A percentile compares a stretch with the other conserved stretches of the same genome.
Conservation (phyloP, 2,329 filamentous ascomycete species). For the Exophiala xenobiotica region DNA sequence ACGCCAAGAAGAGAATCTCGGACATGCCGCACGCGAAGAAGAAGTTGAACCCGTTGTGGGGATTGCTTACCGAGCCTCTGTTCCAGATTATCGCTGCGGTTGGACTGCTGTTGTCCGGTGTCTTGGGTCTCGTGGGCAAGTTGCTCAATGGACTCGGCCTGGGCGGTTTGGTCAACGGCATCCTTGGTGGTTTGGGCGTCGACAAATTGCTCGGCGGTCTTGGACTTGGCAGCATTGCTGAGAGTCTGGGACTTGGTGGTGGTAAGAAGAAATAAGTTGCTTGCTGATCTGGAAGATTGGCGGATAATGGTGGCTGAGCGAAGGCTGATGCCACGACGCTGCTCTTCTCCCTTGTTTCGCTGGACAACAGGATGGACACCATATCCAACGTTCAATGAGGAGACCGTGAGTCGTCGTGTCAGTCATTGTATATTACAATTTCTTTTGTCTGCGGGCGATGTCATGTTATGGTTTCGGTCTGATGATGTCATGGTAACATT, state of each 20-base stretch:
- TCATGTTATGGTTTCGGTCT: too few species aligned
- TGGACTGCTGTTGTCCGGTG: slow-evolving; percentile 76
- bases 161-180: slow-evolving; percentile 73
- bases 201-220: slow-evolving; percentile 72
- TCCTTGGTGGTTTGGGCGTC: slow-evolving; percentile 74
- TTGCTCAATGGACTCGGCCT: slow-evolving; percentile 78
- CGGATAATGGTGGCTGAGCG: too few species aligned
- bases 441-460: too few species aligned
- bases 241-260: slow-evolving; percentile 53
- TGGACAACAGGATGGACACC: too few species aligned
- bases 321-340: too few species aligned
- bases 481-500: too few species aligned
- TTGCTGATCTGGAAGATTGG: too few species aligned
- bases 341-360: too few species aligned
- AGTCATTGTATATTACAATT: too few species aligned
- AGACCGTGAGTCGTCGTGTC: too few species aligned
- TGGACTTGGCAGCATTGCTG: slow-evolving; percentile 58
- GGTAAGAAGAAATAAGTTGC: slow-evolving; percentile 54
- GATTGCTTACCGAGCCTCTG: slow-evolving; percentile 75
- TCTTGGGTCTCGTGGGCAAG: slow-evolving; percentile 79
- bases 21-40: slow-evolving; percentile 95
- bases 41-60: slow-evolving; percentile 88
- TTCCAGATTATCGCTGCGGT: slow-evolving; percentile 92
- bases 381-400: too few species aligned
- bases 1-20: slow-evolving; percentile 81